These are phyloP conservation scores for Parmelia sp. DNA, from an alignment of 495 filamentous ascomycete genomes.

Conservation along the genomic window DNA sequence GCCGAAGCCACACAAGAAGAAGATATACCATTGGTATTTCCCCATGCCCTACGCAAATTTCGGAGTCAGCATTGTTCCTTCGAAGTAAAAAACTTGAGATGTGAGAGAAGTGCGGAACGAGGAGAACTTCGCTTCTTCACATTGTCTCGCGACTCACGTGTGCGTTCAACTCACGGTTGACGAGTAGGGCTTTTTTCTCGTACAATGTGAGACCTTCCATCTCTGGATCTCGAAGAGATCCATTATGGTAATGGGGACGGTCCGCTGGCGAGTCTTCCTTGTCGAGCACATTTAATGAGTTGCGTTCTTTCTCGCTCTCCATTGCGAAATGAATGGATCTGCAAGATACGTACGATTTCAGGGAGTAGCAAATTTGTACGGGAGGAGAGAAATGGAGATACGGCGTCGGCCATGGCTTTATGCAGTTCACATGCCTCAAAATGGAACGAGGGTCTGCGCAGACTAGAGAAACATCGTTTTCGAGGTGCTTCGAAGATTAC, in stretches of 20 bases:
- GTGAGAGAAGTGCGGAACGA: no score
- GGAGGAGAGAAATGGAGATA: conserved; percentile 8
- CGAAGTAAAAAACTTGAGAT: no score
- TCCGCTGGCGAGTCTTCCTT: conserved; percentile 11
- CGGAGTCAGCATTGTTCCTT: no score
- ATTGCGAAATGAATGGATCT: conserved; percentile 5
- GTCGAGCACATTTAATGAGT: conserved; percentile 5
- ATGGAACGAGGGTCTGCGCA: not conserved
- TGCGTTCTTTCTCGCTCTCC: conserved; percentile 19
- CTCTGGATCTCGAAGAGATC: conserved; percentile 21
- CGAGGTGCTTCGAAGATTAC: not conserved
- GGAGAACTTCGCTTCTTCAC: no score
- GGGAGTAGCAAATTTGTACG: not conserved
- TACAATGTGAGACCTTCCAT: conserved; percentile 33
- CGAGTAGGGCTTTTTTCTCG: conserved; percentile 40
- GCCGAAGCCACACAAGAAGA: conserved; percentile 44
- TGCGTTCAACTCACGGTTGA: conserved; percentile 42
- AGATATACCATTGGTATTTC: conserved; percentile 43
- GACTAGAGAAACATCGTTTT: not conserved
- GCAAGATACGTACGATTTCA: not conserved
- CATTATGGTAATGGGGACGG: conserved; percentile 4
- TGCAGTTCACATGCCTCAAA: not conserved
- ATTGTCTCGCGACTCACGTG: no score
- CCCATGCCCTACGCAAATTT: no score
- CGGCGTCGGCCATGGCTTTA: not conserved